phyloP scores from a whole-genome alignment of 1,284 basidiomycete species.

The Neotropicomus parvogracilis region DNA sequence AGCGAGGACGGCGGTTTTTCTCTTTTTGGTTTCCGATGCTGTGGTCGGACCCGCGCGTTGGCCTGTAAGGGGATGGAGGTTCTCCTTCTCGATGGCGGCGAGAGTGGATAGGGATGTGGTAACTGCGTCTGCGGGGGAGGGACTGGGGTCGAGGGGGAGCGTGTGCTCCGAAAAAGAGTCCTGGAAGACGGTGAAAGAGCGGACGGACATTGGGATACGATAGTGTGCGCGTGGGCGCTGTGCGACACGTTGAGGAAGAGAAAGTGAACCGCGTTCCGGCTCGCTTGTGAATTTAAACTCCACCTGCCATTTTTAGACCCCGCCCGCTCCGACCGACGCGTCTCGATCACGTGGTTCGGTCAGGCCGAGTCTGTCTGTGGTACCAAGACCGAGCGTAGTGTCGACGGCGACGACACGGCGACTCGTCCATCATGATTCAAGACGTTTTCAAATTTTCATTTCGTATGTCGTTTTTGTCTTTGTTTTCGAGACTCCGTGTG shows the following conservation, averaged over 20 bases:
- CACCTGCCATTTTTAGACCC: slow-evolving; percentile 31
- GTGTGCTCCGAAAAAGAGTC: slow-evolving; percentile 41
- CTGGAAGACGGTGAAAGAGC: slow-evolving; percentile 64
- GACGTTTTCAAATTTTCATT: slow-evolving; percentile 25
- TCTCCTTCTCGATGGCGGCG: slow-evolving; percentile 64
- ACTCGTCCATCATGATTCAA: no score
- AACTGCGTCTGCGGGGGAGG: slow-evolving; percentile 30
- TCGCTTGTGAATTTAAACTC: slow-evolving; percentile 34
- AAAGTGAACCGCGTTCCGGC: slow-evolving; percentile 17
- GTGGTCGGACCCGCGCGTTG: slow-evolving; percentile 44
- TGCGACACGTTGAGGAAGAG: slow-evolving; percentile 34
- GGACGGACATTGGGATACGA: slow-evolving; percentile 44
- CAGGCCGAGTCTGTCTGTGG: no score
- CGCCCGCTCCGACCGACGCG: slow-evolving; percentile 36
- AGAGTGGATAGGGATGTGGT: slow-evolving; percentile 35
- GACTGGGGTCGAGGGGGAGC: slow-evolving; percentile 28
- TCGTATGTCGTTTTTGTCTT: slow-evolving; percentile 3
- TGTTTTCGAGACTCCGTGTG: slow-evolving; percentile 1
- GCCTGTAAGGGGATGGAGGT: slow-evolving; percentile 69
- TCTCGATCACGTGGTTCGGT: slow-evolving; percentile 27
- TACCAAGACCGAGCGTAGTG: no score
- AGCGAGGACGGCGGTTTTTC: slow-evolving; percentile 56
- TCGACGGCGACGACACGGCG: no score
- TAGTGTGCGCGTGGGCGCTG: slow-evolving; percentile 27
- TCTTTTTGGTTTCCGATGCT: slow-evolving; percentile 49